Base-by-base conservation (phyloP, 2,329 filamentous ascomycete genomes). In the Bipolaris oryzae region DNA sequence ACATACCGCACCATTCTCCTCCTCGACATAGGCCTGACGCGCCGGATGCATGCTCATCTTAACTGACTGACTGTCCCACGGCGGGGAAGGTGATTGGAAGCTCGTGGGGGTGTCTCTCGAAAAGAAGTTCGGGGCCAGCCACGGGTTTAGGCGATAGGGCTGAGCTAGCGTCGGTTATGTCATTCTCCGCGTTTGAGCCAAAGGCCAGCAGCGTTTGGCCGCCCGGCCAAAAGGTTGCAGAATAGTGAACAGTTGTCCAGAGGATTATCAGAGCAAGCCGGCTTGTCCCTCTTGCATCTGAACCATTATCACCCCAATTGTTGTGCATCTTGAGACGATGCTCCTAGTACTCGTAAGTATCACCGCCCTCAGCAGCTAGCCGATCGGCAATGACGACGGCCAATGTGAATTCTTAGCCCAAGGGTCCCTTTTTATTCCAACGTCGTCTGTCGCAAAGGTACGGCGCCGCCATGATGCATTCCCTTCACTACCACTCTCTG, bases 11-110 rank as follows among this genome's bases (percentile, higher is more conserved):
- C 83, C 78, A 73, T 86, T 82, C 41, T 81, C 87, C 73, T 97
- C 94, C 82, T 98, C 94, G 63, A 98, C 92, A 77, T 96, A 97
- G 39, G 94, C 94, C 78, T 94, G 89, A 64, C 95, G 87, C 75
- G 94, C 87, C 56, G 94, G 94, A 81, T 97, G 94, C 81, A 96
- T 84, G 75, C 79, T 84, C 73, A 77, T 77, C 18, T 61, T 72
- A 69, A 38, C 50, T 49, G 15, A 37, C 28, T 35, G 21, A 56
- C 49, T 43, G 50, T 52, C 57, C 58, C 61, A 41, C 55, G 34
- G 57, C 50, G 63, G 55, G 58, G 55, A 54, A 53, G 54, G 45
- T 38, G 39, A 31, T 37, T 42, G 15, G 56, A 43, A 51, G 54
- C 53, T 56, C 48, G 62, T 55, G 55, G 52, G 57, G 41, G 37